Evolutionary conservation across 495 filamentous ascomycete genomes (phyloP).

Genomic region (Massariosphaeria phaeospora): DNA sequence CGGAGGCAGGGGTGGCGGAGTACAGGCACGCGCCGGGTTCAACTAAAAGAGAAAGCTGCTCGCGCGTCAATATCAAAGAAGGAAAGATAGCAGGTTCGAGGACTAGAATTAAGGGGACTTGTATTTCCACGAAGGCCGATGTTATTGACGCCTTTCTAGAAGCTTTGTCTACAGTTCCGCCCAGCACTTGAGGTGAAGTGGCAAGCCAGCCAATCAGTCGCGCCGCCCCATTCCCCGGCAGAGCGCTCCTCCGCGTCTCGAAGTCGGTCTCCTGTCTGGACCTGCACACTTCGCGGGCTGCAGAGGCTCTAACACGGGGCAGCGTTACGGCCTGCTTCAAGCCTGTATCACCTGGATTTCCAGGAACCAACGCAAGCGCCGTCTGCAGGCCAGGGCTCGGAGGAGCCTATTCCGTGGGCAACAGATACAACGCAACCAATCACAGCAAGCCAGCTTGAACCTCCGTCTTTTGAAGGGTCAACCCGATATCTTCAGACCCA

Average conservation of each 20-base stretch:
- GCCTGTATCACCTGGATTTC: conserved; percentile 10
- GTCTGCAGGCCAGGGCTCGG: background rate
- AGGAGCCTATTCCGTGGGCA: background rate
- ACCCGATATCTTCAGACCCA: too few species aligned
- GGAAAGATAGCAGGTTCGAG: too few species aligned
- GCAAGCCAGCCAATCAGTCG: background rate
- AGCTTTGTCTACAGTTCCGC: conserved; percentile 7
- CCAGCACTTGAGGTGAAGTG: background rate
- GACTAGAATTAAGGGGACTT: conserved; percentile 1
- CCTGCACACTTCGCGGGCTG: background rate
- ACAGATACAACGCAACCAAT: background rate
- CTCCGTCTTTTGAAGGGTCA: too few species aligned
- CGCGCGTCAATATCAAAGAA: too few species aligned
- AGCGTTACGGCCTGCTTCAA: conserved; percentile 19
- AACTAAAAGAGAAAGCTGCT: too few species aligned
- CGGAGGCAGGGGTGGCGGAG: background rate
- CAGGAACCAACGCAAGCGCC: background rate
- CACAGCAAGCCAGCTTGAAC: too few species aligned
- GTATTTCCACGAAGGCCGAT: background rate
- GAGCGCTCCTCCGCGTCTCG: conserved; percentile 4
- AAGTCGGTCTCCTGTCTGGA: conserved; percentile 5
- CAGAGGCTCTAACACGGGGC: conserved; percentile 6
- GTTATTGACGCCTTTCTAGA: conserved; percentile 1
- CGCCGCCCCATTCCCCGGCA: conserved; percentile 1
- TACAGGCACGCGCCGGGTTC: background rate